These are phyloP conservation scores for Leccinum subrobustum DNA, from an alignment of 1,284 basidiomycete species.

Conservation along the genomic window DNA sequence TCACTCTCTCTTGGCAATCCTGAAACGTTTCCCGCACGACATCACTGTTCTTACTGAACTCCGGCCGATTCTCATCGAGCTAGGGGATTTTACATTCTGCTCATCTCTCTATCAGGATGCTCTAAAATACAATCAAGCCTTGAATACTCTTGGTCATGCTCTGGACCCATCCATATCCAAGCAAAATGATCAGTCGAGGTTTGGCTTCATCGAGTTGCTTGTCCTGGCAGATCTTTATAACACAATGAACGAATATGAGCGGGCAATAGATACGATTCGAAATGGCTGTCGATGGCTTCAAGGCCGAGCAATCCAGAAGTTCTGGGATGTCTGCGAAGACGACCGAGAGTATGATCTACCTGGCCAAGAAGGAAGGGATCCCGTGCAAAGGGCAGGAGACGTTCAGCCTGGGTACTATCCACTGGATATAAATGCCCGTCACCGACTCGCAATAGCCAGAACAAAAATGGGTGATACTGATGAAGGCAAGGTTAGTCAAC, in stretches of 20 bases:
- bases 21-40: conserved; percentile 67
- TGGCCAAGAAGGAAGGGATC: conserved; percentile 22
- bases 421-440: conserved; percentile 46
- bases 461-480: conserved; percentile 79
- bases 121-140: conserved; percentile 47
- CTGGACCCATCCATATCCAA: conserved; percentile 55
- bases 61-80: conserved; percentile 54
- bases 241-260: conserved; percentile 64
- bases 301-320: conserved; percentile 68
- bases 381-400: conserved; percentile 12
- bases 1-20: conserved; percentile 72
- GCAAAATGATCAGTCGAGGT: conserved; percentile 36
- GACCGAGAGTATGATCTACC: conserved; percentile 74
- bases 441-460: conserved; percentile 84
- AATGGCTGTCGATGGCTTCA: conserved; percentile 88
- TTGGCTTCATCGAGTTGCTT: conserved; percentile 65
- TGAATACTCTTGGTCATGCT: conserved; percentile 42
- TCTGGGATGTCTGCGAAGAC: conserved; percentile 84
- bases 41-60: conserved; percentile 79
- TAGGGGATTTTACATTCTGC: conserved; percentile 62
- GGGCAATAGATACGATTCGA: conserved; percentile 70
- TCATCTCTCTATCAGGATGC: conserved; percentile 32
- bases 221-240: conserved; percentile 85
- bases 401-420: conserved; percentile 17
- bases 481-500: conserved; percentile 12